These are phyloP conservation scores for Atkinsonella hypoxylon DNA, from an alignment of 2,329 filamentous ascomycete species.

Conservation along the genomic window DNA sequence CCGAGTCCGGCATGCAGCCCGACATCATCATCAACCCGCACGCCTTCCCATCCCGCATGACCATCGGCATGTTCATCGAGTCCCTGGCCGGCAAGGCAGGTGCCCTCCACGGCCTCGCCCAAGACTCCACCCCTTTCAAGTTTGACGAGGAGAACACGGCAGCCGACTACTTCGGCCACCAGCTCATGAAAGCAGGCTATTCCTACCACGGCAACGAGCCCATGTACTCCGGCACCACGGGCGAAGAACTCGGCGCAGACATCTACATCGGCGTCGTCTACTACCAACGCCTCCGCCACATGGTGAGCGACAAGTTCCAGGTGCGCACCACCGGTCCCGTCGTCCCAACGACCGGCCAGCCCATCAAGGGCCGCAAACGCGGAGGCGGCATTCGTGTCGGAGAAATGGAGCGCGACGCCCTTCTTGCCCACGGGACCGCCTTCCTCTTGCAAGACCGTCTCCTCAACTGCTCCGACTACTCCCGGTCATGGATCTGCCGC, in stretches of 20 bases:
- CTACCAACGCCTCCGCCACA: slow-evolving; percentile 95
- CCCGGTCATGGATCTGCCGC: slow-evolving; percentile 79
- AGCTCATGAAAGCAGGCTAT: slow-evolving; percentile 88
- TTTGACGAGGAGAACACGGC: slow-evolving; percentile 90
- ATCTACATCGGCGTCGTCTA: slow-evolving; percentile 97
- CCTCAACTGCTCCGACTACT: slow-evolving; percentile 94
- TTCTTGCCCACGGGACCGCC: slow-evolving; percentile 88
- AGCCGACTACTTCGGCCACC: slow-evolving; percentile 88
- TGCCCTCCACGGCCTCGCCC: slow-evolving; percentile 85
- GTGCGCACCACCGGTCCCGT: slow-evolving; percentile 92
- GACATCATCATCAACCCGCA: slow-evolving; percentile 99
- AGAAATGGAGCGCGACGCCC: slow-evolving; percentile 95
- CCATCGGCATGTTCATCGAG: slow-evolving; percentile 98
- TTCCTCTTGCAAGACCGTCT: slow-evolving; percentile 91
- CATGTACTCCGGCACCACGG: slow-evolving; percentile 96
- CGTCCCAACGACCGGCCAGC: slow-evolving; percentile 82
- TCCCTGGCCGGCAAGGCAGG: slow-evolving; percentile 92
- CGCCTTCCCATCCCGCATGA: slow-evolving; percentile 99
- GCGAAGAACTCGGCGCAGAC: slow-evolving; percentile 83
- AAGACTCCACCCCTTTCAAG: slow-evolving; percentile 90
- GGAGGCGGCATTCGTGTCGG: slow-evolving; percentile 98
- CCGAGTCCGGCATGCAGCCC: slow-evolving; percentile 89
- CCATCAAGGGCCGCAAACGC: slow-evolving; percentile 91
- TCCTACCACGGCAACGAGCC: slow-evolving; percentile 98
- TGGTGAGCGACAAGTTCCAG: slow-evolving; percentile 99